These are phyloP conservation scores for Glebionis coronaria DNA, from an alignment of 129 eudicot species.

Conservation along the genomic window DNA sequence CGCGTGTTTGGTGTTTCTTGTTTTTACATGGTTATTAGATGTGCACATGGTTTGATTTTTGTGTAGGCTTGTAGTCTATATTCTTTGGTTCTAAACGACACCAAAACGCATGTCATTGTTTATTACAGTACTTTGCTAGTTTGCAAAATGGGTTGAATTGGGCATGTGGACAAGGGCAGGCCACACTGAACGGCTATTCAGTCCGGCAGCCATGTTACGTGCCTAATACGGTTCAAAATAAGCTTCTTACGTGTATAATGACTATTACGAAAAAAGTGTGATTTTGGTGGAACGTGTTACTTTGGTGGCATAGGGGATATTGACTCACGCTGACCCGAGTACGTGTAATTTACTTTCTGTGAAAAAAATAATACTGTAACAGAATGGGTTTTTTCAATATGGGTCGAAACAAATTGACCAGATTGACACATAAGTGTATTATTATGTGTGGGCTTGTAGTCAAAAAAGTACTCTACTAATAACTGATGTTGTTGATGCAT, in stretches of 20 bases:
- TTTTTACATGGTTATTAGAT: slow-evolving; percentile 23
- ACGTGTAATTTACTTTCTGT: no score
- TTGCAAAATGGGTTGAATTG: slow-evolving; percentile 33
- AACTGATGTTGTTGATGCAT: no score
- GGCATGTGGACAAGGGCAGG: slow-evolving; percentile 43
- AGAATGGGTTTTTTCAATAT: no score
- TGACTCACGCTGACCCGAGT: no score
- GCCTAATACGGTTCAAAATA: slow-evolving; percentile 36
- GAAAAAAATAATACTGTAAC: no score
- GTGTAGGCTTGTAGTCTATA: slow-evolving; percentile 18
- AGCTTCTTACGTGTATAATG: slow-evolving; percentile 41
- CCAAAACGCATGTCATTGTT: slow-evolving; percentile 21
- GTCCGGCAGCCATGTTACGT: slow-evolving; percentile 29
- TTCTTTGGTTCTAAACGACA: slow-evolving; percentile 16
- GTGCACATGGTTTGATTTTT: slow-evolving; percentile 20
- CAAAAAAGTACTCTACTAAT: no score
- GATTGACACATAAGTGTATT: no score
- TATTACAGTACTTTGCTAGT: slow-evolving; percentile 1
- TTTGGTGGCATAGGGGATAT: no score
- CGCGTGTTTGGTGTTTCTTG: slow-evolving; percentile 29
- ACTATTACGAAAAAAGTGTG: slow-evolving; percentile 35
- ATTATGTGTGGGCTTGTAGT: no score
- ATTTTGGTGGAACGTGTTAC: no score
- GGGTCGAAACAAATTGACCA: no score
- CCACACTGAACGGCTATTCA: slow-evolving; percentile 35